phyloP scores from a whole-genome alignment of 2,329 filamentous ascomycete species.

The Fusarium cicatricum region DNA sequence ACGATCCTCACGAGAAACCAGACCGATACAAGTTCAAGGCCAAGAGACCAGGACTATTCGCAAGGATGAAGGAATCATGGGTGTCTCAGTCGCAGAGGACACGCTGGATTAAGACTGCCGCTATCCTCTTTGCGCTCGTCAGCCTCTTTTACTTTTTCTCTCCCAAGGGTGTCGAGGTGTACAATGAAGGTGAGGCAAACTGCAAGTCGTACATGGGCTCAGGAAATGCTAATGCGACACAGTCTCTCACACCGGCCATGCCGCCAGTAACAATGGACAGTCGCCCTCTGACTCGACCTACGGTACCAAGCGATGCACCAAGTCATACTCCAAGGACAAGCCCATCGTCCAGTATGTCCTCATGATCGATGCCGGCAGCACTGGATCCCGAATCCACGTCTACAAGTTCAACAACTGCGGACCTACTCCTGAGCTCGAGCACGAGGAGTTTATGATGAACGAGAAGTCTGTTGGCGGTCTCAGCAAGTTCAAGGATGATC shows the following conservation, averaged over 20 bases:
- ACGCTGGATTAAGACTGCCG: slow-evolving; percentile 71
- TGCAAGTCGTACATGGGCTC: neutral
- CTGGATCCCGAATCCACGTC: slow-evolving; percentile 96
- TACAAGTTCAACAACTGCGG: slow-evolving; percentile 99
- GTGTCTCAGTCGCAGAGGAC: slow-evolving; percentile 71
- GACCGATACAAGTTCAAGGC: slow-evolving; percentile 63
- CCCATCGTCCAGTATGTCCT: slow-evolving; percentile 96
- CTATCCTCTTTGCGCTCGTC: slow-evolving; percentile 66
- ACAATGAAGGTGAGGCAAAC: slow-evolving; percentile 52
- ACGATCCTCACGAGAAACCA: slow-evolving; percentile 72
- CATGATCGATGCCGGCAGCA: slow-evolving; percentile 99
- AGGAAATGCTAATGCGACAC: slow-evolving; percentile 13
- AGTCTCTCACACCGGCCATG: slow-evolving; percentile 39
- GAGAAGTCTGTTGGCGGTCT: slow-evolving; percentile 84
- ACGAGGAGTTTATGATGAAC: slow-evolving; percentile 93
- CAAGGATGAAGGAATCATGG: slow-evolving; percentile 64
- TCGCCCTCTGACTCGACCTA: slow-evolving; percentile 67
- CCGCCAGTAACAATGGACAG: slow-evolving; percentile 54
- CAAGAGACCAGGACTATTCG: slow-evolving; percentile 57
- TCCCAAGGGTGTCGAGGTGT: slow-evolving; percentile 64
- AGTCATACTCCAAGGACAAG: slow-evolving; percentile 85
- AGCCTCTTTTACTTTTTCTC: slow-evolving; percentile 71
- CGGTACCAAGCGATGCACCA: slow-evolving; percentile 78
- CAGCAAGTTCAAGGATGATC: slow-evolving; percentile 87
- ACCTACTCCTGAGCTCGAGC: slow-evolving; percentile 90